phyloP scores from a whole-genome alignment of 495 filamentous ascomycete species.

The Aspergillus olivimuriae region DNA sequence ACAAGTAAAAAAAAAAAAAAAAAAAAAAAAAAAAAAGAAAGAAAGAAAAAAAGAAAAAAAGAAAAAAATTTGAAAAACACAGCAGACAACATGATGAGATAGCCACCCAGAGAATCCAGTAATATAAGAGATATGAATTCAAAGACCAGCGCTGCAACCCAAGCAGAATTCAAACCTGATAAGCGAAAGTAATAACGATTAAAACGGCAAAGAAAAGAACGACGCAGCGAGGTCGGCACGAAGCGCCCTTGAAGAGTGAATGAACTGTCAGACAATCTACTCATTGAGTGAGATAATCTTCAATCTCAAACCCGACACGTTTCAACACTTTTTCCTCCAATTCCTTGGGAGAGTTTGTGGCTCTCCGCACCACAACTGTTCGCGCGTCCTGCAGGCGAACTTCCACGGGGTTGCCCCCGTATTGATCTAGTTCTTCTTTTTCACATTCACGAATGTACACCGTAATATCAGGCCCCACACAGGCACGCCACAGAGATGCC shows the following conservation, averaged over 20 bases:
- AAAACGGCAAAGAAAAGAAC: too few species aligned
- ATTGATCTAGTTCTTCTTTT: slow-evolving; percentile 41
- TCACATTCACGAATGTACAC: slow-evolving; percentile 49
- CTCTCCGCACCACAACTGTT: slow-evolving; percentile 53
- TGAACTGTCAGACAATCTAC: neutral
- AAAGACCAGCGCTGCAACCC: too few species aligned
- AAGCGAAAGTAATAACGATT: too few species aligned
- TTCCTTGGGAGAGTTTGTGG: slow-evolving; percentile 26
- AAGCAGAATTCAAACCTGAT: too few species aligned
- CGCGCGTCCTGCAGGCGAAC: slow-evolving; percentile 45
- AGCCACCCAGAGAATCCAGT: too few species aligned
- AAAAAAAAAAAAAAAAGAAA: neutral
- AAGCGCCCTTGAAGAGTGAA: too few species aligned
- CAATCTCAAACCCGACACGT: slow-evolving; percentile 74
- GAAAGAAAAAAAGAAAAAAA: too few species aligned
- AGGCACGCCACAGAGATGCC: slow-evolving; percentile 87
- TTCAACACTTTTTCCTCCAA: slow-evolving; percentile 63
- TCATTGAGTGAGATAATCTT: slow-evolving; percentile 61
- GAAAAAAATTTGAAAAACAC: too few species aligned
- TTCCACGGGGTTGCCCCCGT: slow-evolving; percentile 42
- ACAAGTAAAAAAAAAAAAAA: neutral
- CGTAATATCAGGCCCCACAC: slow-evolving; percentile 80
- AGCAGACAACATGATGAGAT: too few species aligned
- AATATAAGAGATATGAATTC: too few species aligned
- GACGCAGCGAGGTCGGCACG: too few species aligned